Evolutionary conservation across 1,284 basidiomycete genomes (phyloP).

Genomic region (Leccinum ambiguum): DNA sequence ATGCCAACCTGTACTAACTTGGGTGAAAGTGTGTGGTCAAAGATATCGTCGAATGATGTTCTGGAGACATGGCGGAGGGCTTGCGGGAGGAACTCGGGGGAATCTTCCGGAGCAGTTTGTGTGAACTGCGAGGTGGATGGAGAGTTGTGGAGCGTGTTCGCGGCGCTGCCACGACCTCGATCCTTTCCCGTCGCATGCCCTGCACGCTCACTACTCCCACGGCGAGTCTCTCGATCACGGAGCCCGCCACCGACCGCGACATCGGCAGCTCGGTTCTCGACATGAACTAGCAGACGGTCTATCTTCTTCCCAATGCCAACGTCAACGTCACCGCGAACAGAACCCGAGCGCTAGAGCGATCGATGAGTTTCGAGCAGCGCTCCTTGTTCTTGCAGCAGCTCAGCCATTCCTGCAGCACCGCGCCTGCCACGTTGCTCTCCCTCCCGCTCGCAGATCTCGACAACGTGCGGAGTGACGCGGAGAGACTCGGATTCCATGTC

Average conservation of each 20-base stretch:
- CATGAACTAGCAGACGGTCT: constrained; percentile 29
- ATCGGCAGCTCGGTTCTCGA: constrained; percentile 24
- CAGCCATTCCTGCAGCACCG: constrained; percentile 34
- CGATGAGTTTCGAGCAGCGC: constrained; percentile 54
- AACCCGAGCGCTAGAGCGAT: constrained; percentile 36
- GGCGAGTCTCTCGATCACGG: constrained; percentile 38
- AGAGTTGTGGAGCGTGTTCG: no score
- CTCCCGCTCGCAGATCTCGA: constrained; percentile 44
- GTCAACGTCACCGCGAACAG: constrained; percentile 12
- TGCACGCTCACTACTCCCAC: constrained; percentile 50
- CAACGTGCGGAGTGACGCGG: constrained; percentile 39
- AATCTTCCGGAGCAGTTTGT: no score
- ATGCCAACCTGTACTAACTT: no score
- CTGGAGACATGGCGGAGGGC: no score
- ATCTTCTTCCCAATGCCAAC: constrained; percentile 20
- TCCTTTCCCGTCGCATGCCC: constrained; percentile 45
- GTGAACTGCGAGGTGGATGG: no score
- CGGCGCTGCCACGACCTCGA: not conserved
- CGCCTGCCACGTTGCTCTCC: constrained; percentile 47
- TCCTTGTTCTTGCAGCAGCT: constrained; percentile 48
- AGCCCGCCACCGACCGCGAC: constrained; percentile 20
- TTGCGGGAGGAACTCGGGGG: no score
- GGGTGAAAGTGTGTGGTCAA: no score
- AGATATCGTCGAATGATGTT: no score
- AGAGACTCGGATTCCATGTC: constrained; percentile 42